Evolutionary conservation across 768 basidiomycete genomes (phyloP), one percentile per base, ranked within the genome.

Genomic region (Trichaptum fuscoviolaceum): DNA sequence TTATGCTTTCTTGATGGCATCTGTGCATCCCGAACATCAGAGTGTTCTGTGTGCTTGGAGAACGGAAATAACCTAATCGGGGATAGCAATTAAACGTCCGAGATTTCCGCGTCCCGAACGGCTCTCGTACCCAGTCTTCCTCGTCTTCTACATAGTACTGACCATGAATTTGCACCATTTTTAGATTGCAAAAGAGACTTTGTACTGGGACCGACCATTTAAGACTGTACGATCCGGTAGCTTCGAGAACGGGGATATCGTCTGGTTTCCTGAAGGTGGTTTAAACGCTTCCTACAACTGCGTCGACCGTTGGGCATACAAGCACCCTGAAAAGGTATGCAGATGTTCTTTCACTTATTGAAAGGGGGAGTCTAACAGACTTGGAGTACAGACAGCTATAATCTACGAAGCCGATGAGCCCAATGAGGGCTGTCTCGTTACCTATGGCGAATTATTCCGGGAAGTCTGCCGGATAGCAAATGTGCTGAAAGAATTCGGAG

Each of bases 381-480:
- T 62, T 58, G 62, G 24, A 65, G 66, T 9, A 66, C 70, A 95
- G 92, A 88, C 89, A 27, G 96, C 96, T 30, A 97, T 99, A 78
- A 95, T 99, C 77, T 99, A 96, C 80, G 96, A 99, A 77, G 96
- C 95, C 0, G 96, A 99, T 73, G 96, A 99, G 76, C 91, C 95
- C 0, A 87, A 84, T 65, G 84, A 93, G 61, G 91, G 93, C 62
- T 75, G 85, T 67, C 83, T 89, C 61, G 82, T 99, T 75, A 82
- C 88, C 25, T 99, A 92, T 76, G 83, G 85, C 20, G 86, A 97
- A 75, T 90, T 99, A 65, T 85, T 98, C 58, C 90, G 87, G 67
- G 94, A 98, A 75, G 96, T 97, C 34, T 96, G 85, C 79, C 80
- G 84, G 62, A 77, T 98, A 64, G 96, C 96, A 59, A 97, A 99